Conservation (phyloP, 345 rosid species). For the Eucalyptus polyanthemos region DNA sequence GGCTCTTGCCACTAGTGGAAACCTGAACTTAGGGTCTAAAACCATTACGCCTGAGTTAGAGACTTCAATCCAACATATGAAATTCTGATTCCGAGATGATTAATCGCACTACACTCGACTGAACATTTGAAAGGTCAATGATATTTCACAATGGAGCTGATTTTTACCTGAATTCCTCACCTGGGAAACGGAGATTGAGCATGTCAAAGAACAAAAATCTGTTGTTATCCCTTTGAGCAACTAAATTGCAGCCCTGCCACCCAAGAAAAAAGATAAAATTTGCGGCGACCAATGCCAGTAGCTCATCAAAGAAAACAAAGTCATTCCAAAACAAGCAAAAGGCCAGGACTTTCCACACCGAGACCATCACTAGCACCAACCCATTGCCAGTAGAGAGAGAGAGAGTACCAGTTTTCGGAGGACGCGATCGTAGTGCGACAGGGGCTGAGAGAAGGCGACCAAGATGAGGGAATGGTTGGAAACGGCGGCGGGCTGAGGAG, state of each 20-base stretch:
- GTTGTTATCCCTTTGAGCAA: constrained; percentile 35
- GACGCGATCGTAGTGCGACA: constrained; percentile 85
- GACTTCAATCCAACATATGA: background rate
- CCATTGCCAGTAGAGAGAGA: background rate
- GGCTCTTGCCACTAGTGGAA: background rate
- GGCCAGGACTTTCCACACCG: background rate
- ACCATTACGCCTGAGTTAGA: background rate
- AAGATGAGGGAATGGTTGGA: constrained; percentile 23
- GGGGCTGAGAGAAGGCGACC: constrained; percentile 66
- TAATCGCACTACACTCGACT: background rate
- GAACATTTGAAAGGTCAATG: background rate
- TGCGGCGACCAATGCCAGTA: background rate
- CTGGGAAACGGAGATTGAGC: constrained; percentile 54
- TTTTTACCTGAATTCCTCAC: constrained; percentile 56
- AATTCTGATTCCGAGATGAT: background rate
- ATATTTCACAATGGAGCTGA: background rate
- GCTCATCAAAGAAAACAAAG: background rate
- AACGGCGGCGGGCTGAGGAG: constrained; percentile 20
- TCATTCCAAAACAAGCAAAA: background rate
- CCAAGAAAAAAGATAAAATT: background rate
- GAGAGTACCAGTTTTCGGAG: constrained; percentile 59
- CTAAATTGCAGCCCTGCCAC: constrained; percentile 72
- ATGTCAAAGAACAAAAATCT: constrained; percentile 67
- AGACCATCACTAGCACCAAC: background rate
- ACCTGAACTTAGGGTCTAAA: background rate